Evolutionary conservation across 2,329 filamentous ascomycete genomes (phyloP).

Genomic region (Cladosporium sp.): DNA sequence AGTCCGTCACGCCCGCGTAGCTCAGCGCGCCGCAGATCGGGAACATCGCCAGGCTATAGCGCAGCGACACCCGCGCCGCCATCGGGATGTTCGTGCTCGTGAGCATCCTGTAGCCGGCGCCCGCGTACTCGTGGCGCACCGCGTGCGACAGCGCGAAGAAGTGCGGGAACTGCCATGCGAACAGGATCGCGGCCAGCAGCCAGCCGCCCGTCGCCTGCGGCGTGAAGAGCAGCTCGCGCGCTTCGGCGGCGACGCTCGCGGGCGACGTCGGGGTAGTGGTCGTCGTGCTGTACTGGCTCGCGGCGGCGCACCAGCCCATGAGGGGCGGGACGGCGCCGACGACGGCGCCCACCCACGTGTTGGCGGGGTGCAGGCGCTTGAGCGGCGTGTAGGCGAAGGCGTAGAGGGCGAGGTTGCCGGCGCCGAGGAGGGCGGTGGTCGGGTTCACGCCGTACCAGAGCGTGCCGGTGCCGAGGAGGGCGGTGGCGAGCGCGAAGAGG

Average conservation of each 20-base stretch:
- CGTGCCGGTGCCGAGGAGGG: constrained; percentile 59
- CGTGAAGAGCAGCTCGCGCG: constrained; percentile 30
- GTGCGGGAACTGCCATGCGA: constrained; percentile 97
- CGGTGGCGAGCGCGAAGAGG: constrained; percentile 71
- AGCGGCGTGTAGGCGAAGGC: constrained; percentile 88
- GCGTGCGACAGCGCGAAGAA: constrained; percentile 91
- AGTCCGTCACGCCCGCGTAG: constrained; percentile 74
- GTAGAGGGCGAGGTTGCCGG: constrained; percentile 80
- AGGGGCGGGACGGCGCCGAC: constrained; percentile 90
- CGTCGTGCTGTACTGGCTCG: constrained; percentile 67
- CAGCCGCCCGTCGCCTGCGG: constrained; percentile 61
- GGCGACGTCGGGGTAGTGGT: constrained; percentile 16
- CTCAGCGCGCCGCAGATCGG: constrained; percentile 79
- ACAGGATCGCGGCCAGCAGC: constrained; percentile 76
- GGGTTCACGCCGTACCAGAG: constrained; percentile 91
- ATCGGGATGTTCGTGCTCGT: constrained; percentile 79
- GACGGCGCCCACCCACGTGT: constrained; percentile 91
- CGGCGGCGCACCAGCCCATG: constrained; percentile 97
- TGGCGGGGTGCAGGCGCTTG: constrained; percentile 77
- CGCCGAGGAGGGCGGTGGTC: constrained; percentile 80
- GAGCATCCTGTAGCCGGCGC: constrained; percentile 64
- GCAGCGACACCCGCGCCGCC: constrained; percentile 79
- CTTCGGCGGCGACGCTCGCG: constrained; percentile 23
- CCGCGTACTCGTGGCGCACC: constrained; percentile 82
- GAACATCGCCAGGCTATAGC: constrained; percentile 80